phyloP scores from a whole-genome alignment of 2,329 filamentous ascomycete genomes.

The Gremmenia infestans region DNA sequence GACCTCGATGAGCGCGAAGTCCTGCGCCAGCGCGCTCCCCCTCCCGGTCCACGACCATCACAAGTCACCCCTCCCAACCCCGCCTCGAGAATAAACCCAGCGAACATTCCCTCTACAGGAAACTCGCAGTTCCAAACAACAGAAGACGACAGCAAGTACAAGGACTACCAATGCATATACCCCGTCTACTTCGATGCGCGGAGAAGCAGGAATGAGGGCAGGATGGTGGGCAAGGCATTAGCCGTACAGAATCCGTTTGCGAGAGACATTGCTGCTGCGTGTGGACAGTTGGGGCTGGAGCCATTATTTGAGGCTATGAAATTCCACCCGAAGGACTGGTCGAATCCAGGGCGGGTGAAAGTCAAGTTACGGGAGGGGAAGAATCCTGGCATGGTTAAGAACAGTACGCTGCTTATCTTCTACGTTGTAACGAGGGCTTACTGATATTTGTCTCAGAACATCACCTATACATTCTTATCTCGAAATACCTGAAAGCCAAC shows the following conservation, averaged over 20 bases:
- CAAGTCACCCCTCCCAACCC: slow-evolving; percentile 32
- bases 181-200: slow-evolving; percentile 88
- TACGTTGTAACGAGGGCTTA: background rate
- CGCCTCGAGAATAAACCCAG: slow-evolving; percentile 35
- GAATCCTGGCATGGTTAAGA: slow-evolving; percentile 50
- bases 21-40: slow-evolving; percentile 20
- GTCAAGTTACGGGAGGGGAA: slow-evolving; percentile 64
- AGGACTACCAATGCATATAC: slow-evolving; percentile 84
- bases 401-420: slow-evolving; percentile 39
- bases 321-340: slow-evolving; percentile 94
- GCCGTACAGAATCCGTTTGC: slow-evolving; percentile 85
- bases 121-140: slow-evolving; percentile 35
- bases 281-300: slow-evolving; percentile 63
- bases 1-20: slow-evolving; percentile 47
- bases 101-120: slow-evolving; percentile 34
- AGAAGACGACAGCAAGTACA: slow-evolving; percentile 54
- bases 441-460: slow-evolving; percentile 53
- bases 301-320: slow-evolving; percentile 87
- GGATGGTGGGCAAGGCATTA: slow-evolving; percentile 66
- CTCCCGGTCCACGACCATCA: slow-evolving; percentile 16
- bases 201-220: slow-evolving; percentile 70
- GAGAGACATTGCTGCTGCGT: slow-evolving; percentile 83
- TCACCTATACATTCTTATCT: slow-evolving; percentile 79
- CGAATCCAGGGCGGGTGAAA: slow-evolving; percentile 86
- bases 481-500: slow-evolving; percentile 68